These are phyloP conservation scores for Ophiostoma triangulosporum DNA, from an alignment of 2,329 filamentous ascomycete genomes.

Conservation along the genomic window DNA sequence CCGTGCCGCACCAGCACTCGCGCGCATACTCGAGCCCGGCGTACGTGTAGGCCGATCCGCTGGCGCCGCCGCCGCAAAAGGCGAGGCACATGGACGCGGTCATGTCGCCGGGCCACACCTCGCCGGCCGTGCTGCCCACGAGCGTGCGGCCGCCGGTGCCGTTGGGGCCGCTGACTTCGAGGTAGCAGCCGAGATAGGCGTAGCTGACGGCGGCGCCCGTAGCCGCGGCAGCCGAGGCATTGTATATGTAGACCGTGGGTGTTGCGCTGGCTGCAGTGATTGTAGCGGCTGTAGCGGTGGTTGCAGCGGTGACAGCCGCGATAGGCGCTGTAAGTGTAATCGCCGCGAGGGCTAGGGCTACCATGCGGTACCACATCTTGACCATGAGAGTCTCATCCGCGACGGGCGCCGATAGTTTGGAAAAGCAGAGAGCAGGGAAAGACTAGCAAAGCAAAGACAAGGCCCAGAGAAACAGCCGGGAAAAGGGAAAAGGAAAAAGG, in stretches of 20 bases:
- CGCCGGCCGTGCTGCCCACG: constrained; percentile 24
- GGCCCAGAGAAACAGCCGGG: too few relatives aligned
- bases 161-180: constrained; percentile 37
- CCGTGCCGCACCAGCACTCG: constrained; percentile 47
- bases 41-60: constrained; percentile 28
- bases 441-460: constrained; percentile 4
- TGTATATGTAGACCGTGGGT: constrained; percentile 24
- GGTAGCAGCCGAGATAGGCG: constrained; percentile 43
- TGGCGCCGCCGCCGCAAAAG: constrained; percentile 29
- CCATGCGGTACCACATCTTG: constrained; percentile 4
- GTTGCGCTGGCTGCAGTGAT: neutral
- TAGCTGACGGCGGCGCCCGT: constrained; percentile 32
- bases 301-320: neutral
- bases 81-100: constrained; percentile 37
- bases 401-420: too few relatives aligned
- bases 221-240: constrained; percentile 20
- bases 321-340: neutral
- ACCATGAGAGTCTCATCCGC: neutral
- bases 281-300: neutral
- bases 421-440: too few relatives aligned
- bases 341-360: neutral
- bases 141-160: constrained; percentile 32
- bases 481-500: too few relatives aligned
- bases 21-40: constrained; percentile 40
- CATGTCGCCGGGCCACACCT: constrained; percentile 31